Base-by-base conservation (phyloP, 1,284 basidiomycete species). In the Heliocybe sulcata region DNA sequence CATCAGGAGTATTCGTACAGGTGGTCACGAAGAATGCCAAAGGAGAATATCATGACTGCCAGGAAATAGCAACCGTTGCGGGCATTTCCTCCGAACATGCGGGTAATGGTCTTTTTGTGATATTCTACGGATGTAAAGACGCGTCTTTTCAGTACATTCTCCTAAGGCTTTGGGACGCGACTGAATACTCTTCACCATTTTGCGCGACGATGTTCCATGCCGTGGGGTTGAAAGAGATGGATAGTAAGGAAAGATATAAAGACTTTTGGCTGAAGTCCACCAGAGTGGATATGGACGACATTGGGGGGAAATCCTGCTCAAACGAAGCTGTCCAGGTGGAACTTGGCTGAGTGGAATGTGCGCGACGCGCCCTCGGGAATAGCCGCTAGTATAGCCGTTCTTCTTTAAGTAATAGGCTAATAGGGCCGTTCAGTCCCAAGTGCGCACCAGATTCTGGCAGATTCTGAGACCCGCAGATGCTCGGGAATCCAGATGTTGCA, bases 171-270 rank as follows among this genome's bases (percentile, higher is more conserved):
- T n/a, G n/a, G 20, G 11, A 53, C 10, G 14, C 20, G 4, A 3
- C 12, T 45, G 33, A 52, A 50, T n/a, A n/a, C n/a, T n/a, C 20
- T 80, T 56, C 56, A 94, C 94, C 95, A 74, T 96, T 94, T 57
- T 87, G 86, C 25, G 95, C 95, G 33, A 95, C 85, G 58, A 94
- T 85, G 72, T 98, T 98, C 96, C 95, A 98, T 62, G 91, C 95
- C 1, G 85, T 83, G 0, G 95, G 95, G 66, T 98, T 98, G 77
- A 97, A 96, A 14, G 82, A 66, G 52, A 94, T 88, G 56, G 85
- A 70, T 0, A 78, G 72, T 16, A 90, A 60, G 1, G 84, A 83
- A 23, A 89, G 59, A 66, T 77, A 81, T 35, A 97, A 68, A 25
- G 89, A 90, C 1, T 72, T 66, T 64, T 91, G 16, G 11, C 23